Base-by-base conservation (phyloP, 208 protist genomes). In the Leptomonas seymouri region DNA sequence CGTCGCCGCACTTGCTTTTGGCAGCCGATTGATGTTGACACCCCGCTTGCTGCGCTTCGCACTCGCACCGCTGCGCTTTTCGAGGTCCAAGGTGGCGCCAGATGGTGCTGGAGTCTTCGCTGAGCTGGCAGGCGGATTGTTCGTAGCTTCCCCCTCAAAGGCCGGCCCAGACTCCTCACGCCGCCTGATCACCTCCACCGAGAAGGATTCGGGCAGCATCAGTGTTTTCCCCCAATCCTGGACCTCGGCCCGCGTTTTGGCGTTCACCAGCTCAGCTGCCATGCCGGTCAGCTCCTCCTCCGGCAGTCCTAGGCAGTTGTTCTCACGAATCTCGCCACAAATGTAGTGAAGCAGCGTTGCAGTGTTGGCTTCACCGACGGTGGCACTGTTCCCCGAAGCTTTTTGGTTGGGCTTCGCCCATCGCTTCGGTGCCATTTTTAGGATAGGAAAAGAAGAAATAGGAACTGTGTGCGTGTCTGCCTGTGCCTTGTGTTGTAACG, bases 221-320 rank as follows among this genome's bases (percentile, higher is more conserved):
- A 97, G 81, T 20, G 89, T 93, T 36, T 78, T 81, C 31, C 73
- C 70, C 91, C 91, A 97, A 18, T 94, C 87, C 50, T 76, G 69
- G 20, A 97, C 80, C 65, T 94, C 85, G 36, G 60, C 58, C 8
- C 75, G 80, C 1, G 87, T 89, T 25, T 79, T 82, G 44, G 71
- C 79, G 25, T 75, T 71, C 27, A 84, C 57, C 12, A 97, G 58
- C 76, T 86, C 83, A 1, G 50, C 67, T 4, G 70, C 81, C 86
- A 93, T 94, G 27, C 83, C 87, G 2, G 68, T 67, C 27, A 97
- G 75, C 69, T 97, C 91, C 14, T 88, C 85, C 21, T 86, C 82
- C 9, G 78, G 45, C 15, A 97, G 55, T 1, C 89, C 87, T 0
- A 97, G 79, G 65, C 76, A 79, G 69, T 97, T 97, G 61, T 90